These are phyloP conservation scores for Cadophora sp. DNA, from an alignment of 2,329 filamentous ascomycete genomes.

Conservation along the genomic window DNA sequence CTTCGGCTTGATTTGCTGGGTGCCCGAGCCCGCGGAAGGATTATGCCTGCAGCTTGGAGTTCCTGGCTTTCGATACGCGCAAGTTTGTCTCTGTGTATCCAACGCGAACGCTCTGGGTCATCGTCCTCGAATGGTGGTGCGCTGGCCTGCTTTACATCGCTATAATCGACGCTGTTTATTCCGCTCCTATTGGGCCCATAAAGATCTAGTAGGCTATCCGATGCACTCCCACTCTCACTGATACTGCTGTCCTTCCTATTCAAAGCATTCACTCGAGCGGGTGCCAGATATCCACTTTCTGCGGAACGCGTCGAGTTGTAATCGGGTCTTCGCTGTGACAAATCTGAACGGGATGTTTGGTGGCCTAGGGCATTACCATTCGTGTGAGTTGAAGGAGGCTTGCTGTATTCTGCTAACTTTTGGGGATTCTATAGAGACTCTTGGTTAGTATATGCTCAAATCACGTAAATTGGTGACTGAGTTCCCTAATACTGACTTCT, in stretches of 20 bases:
- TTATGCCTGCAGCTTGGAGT: slow-evolving; percentile 78
- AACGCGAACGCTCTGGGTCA: slow-evolving; percentile 70
- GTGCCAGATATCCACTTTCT: slow-evolving; percentile 44
- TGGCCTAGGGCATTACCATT: slow-evolving; percentile 36
- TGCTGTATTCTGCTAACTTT: slow-evolving; percentile 28
- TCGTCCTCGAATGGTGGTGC: slow-evolving; percentile 43
- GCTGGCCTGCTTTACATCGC: slow-evolving; percentile 34
- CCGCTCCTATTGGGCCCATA: slow-evolving; percentile 45
- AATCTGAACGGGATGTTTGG: slow-evolving; percentile 38
- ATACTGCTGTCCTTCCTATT: slow-evolving; percentile 51
- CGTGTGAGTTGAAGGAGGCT: slow-evolving; percentile 36
- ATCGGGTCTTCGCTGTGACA: slow-evolving; percentile 35
- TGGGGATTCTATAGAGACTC: slow-evolving; percentile 26
- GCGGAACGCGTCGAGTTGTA: slow-evolving; percentile 27
- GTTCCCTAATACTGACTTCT: slow-evolving; percentile 38
- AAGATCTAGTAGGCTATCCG: slow-evolving; percentile 55
- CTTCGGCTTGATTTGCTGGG: slow-evolving; percentile 56
- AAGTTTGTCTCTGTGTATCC: slow-evolving; percentile 87
- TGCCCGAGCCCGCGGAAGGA: slow-evolving; percentile 61
- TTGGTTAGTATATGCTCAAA: slow-evolving; percentile 16
- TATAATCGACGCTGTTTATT: slow-evolving; percentile 41
- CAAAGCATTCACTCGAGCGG: slow-evolving; percentile 47
- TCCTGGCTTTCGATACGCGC: slow-evolving; percentile 82
- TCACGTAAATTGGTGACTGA: neutral
- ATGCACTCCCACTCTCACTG: slow-evolving; percentile 50